phyloP scores from a whole-genome alignment of 306 rosid species.

The Notholithocarpus densiflorus region DNA sequence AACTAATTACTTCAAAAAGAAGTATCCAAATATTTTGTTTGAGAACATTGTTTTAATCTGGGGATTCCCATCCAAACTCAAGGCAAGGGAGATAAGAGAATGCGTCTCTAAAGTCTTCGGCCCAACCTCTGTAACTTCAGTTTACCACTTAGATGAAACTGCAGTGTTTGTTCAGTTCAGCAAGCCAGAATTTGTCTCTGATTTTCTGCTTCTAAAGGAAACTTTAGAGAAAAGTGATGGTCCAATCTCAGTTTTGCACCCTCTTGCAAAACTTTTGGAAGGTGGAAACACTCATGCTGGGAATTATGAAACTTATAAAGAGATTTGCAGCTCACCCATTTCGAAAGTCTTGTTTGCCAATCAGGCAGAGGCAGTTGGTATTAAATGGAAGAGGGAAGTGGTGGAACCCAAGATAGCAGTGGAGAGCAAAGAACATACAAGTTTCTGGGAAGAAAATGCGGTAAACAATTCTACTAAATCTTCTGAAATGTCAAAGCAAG shows the following conservation, averaged over 20 bases:
- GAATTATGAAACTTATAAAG: conserved; percentile 65
- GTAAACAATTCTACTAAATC: conserved; percentile 12
- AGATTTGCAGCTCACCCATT: conserved; percentile 61
- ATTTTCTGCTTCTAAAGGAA: conserved; percentile 68
- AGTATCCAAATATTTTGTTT: conserved; percentile 39
- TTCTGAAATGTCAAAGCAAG: conserved; percentile 15
- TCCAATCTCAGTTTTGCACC: conserved; percentile 66
- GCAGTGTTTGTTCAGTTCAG: conserved; percentile 71
- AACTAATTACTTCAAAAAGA: conserved; percentile 32
- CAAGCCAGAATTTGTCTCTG: conserved; percentile 48
- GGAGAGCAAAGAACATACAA: conserved; percentile 23
- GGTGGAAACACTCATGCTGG: conserved; percentile 73
- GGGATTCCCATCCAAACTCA: conserved; percentile 70
- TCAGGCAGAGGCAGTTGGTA: conserved; percentile 69
- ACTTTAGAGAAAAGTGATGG: conserved; percentile 54
- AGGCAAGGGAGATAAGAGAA: conserved; percentile 49
- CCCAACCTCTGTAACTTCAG: conserved; percentile 41
- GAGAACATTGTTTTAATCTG: conserved; percentile 72
- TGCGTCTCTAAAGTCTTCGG: conserved; percentile 71
- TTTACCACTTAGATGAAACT: conserved; percentile 75
- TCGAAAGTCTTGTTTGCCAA: conserved; percentile 64
- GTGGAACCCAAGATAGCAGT: conserved; percentile 26
- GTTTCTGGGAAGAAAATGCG: conserved; percentile 2
- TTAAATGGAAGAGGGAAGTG: conserved; percentile 48
- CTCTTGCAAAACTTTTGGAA: conserved; percentile 60